A percentile compares a stretch with the other conserved stretches of the same genome.
Conservation (phyloP, 2,329 filamentous ascomycete genomes). For the Fusarium bulbicola region DNA sequence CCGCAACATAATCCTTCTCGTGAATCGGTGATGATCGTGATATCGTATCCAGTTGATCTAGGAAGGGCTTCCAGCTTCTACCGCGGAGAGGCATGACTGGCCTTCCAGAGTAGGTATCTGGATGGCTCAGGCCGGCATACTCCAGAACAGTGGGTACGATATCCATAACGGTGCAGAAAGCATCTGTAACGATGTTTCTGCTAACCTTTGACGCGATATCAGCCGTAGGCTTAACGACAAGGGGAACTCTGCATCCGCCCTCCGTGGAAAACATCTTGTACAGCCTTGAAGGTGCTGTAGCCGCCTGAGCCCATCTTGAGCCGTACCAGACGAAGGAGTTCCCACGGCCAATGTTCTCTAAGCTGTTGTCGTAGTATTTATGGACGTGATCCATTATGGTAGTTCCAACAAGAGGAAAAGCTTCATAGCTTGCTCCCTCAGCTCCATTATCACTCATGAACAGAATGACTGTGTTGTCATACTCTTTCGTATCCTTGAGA, state of each 20-base stretch:
- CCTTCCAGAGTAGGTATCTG: conserved; percentile 5
- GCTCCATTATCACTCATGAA: neutral
- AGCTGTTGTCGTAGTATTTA: neutral
- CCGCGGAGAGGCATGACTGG: conserved; percentile 12
- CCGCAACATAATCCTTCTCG: conserved; percentile 54
- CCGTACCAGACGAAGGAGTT: neutral
- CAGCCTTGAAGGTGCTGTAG: neutral
- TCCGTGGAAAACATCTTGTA: neutral
- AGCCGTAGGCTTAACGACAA: neutral
- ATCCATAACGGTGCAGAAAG: conserved; percentile 56
- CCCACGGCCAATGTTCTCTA: neutral
- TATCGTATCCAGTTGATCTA: neutral
- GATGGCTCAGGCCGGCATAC: conserved; percentile 49
- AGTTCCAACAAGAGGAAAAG: neutral
- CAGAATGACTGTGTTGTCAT: neutral
- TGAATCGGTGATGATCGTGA: conserved; percentile 17
- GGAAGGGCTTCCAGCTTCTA: conserved; percentile 7
- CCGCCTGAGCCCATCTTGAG: neutral
- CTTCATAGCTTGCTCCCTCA: neutral
- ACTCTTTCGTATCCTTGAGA: neutral
- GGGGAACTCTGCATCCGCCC: neutral
- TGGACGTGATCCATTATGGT: neutral
- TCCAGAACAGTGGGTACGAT: conserved; percentile 57
- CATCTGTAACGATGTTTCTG: neutral
- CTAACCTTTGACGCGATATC: neutral